Percentiles rank a stretch among this genome's conserved stretches.
Evolutionary conservation across 768 basidiomycete species (phyloP).

Genomic region (Termitomyces sp.): DNA sequence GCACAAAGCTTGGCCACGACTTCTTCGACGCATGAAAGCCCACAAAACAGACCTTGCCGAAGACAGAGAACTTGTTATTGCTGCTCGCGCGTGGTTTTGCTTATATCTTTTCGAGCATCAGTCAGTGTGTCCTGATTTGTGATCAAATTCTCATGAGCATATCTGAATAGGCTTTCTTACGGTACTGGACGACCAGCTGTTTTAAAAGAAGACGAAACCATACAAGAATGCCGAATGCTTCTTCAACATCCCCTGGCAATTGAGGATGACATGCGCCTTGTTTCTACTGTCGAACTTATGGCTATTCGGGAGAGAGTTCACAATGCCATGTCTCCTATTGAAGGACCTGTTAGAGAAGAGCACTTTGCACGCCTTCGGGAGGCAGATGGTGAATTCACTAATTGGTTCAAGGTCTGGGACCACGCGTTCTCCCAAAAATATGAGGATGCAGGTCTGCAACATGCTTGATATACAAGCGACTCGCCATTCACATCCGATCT

Average conservation of each 20-base stretch:
- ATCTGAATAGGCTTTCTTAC: constrained; percentile 70
- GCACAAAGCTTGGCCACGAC: constrained; percentile 87
- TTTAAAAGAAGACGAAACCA: constrained; percentile 88
- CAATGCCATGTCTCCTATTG: constrained; percentile 75
- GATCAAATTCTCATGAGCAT: neutral
- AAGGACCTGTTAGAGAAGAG: constrained; percentile 65
- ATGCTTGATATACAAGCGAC: neutral
- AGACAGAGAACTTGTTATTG: constrained; percentile 78
- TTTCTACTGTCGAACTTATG: constrained; percentile 93
- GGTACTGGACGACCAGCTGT: constrained; percentile 93
- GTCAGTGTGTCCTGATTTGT: constrained; percentile 38
- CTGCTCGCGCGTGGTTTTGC: constrained; percentile 89
- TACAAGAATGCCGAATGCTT: constrained; percentile 72
- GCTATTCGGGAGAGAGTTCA: constrained; percentile 83
- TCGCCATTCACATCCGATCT: constrained; percentile 3
- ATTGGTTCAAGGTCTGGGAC: constrained; percentile 83
- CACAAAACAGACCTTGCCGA: constrained; percentile 51
- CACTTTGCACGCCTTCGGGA: constrained; percentile 68
- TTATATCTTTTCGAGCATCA: constrained; percentile 93
- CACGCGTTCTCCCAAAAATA: constrained; percentile 76
- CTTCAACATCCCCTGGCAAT: constrained; percentile 85
- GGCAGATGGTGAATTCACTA: constrained; percentile 73
- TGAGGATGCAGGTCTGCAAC: constrained; percentile 64
- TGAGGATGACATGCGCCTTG: constrained; percentile 91
- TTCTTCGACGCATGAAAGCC: constrained; percentile 73